These are phyloP conservation scores for Athelia psychrophila DNA, from an alignment of 1,284 basidiomycete species.

Conservation along the genomic window DNA sequence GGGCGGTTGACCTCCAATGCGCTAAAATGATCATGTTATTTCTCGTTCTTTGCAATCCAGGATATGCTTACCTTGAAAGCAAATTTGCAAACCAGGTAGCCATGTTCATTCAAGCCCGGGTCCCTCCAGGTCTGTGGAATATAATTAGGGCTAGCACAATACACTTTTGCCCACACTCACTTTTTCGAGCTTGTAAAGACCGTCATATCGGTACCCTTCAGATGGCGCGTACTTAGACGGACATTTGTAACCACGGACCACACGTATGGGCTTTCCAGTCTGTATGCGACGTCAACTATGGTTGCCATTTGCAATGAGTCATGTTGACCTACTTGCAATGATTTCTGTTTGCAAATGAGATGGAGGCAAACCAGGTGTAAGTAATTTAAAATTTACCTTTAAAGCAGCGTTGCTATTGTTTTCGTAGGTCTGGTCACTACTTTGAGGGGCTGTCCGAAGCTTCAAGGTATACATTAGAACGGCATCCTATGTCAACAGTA, in stretches of 20 bases:
- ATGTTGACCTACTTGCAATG: too few relatives aligned
- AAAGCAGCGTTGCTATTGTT: conserved; percentile 67
- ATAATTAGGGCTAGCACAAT: conserved; percentile 1
- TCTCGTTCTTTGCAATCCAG: not conserved
- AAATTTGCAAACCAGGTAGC: conserved; percentile 77
- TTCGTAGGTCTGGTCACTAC: conserved; percentile 75
- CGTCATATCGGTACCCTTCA: conserved; percentile 86
- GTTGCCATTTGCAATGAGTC: too few relatives aligned
- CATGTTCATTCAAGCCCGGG: conserved; percentile 57
- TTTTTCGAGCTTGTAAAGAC: conserved; percentile 75
- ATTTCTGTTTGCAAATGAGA: too few relatives aligned
- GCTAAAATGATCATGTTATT: conserved; percentile 33
- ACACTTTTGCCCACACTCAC: conserved; percentile 27
- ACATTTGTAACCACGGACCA: conserved; percentile 82
- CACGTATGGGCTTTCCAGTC: conserved; percentile 67
- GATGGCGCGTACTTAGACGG: conserved; percentile 64
- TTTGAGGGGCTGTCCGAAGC: conserved; percentile 84
- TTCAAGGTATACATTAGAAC: conserved; percentile 25
- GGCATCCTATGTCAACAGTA: conserved; percentile 3
- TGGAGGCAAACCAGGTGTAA: too few relatives aligned
- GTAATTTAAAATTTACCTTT: conserved; percentile 37
- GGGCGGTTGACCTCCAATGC: conserved; percentile 57
- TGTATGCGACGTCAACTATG: conserved; percentile 64
- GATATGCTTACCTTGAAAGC: conserved; percentile 59
- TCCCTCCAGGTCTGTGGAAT: conserved; percentile 63